Conservation (phyloP, 495 filamentous ascomycete species). For the Lindgomyces ingoldianus region DNA sequence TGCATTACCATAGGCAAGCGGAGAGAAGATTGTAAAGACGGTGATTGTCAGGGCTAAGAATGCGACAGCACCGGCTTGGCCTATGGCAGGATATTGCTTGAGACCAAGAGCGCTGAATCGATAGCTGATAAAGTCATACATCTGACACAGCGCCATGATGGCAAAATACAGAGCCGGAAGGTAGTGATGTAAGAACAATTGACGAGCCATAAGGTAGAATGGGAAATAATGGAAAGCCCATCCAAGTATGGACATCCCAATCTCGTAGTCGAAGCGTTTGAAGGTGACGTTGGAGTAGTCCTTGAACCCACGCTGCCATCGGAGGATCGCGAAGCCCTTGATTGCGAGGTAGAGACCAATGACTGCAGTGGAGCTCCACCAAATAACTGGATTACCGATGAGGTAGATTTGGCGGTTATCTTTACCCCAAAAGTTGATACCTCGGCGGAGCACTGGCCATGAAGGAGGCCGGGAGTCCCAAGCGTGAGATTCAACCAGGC, state of each 20-base stretch:
- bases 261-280: conserved; percentile 96
- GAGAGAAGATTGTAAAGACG: conserved; percentile 82
- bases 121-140: conserved; percentile 77
- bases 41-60: conserved; percentile 72
- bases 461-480: conserved; percentile 96
- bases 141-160: conserved; percentile 82
- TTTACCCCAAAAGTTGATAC: conserved; percentile 99
- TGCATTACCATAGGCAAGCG: conserved; percentile 86
- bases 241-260: conserved; percentile 84
- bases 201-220: conserved; percentile 96
- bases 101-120: conserved; percentile 69
- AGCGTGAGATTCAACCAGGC: conserved; percentile 91
- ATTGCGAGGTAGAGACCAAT: conserved; percentile 76
- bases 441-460: conserved; percentile 89
- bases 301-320: conserved; percentile 88
- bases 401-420: conserved; percentile 85
- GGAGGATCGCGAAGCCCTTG: conserved; percentile 83
- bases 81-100: conserved; percentile 69
- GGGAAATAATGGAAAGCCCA: conserved; percentile 98
- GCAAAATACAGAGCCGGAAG: conserved; percentile 95
- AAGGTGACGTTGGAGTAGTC: conserved; percentile 81
- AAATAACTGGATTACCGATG: conserved; percentile 91
- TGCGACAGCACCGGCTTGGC: conserved; percentile 64
- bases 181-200: conserved; percentile 97
- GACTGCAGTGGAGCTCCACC: conserved; percentile 87